Evolutionary conservation across 2,329 filamentous ascomycete genomes (phyloP).

Genomic region (Penicillium sp.): DNA sequence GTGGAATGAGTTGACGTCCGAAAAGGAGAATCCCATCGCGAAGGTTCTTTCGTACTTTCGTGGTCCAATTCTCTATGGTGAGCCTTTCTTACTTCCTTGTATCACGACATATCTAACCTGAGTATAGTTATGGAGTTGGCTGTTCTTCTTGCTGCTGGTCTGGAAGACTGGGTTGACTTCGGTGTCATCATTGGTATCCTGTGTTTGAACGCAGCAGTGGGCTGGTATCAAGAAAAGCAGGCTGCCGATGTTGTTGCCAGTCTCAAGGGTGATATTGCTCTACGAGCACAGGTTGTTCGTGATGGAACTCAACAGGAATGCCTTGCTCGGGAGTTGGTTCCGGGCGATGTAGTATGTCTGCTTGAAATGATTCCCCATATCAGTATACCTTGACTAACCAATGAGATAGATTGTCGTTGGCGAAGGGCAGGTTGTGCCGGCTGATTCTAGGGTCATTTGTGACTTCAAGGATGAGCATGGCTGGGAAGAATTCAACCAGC

Average conservation of each 20-base stretch:
- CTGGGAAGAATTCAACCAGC: constrained; percentile 64
- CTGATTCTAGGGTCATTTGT: constrained; percentile 69
- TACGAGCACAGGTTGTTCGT: constrained; percentile 67
- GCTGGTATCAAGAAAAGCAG: constrained; percentile 81
- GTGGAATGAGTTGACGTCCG: constrained; percentile 73
- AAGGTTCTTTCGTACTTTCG: constrained; percentile 74
- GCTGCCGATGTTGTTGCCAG: constrained; percentile 73
- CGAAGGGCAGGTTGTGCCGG: constrained; percentile 69
- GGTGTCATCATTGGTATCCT: constrained; percentile 77
- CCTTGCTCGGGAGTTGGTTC: constrained; percentile 69
- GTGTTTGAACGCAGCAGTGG: constrained; percentile 70
- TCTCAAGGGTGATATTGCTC: constrained; percentile 75
- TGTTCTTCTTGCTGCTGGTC: constrained; percentile 69
- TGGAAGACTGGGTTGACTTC: constrained; percentile 73
- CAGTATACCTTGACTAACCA: constrained; percentile 17
- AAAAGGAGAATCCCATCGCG: constrained; percentile 72
- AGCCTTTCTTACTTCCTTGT: neutral
- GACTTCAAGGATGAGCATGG: constrained; percentile 67
- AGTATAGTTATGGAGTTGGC: constrained; percentile 67
- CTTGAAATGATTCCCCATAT: neutral
- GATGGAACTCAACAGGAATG: constrained; percentile 66
- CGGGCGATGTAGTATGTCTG: constrained; percentile 68
- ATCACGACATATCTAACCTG: constrained; percentile 39
- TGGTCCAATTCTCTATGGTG: constrained; percentile 51
- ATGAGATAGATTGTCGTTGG: constrained; percentile 61